Evolutionary conservation across 2,329 filamentous ascomycete genomes (phyloP), one percentile per base, ranked within the genome.

Genomic region (Trichoderma sp.): DNA sequence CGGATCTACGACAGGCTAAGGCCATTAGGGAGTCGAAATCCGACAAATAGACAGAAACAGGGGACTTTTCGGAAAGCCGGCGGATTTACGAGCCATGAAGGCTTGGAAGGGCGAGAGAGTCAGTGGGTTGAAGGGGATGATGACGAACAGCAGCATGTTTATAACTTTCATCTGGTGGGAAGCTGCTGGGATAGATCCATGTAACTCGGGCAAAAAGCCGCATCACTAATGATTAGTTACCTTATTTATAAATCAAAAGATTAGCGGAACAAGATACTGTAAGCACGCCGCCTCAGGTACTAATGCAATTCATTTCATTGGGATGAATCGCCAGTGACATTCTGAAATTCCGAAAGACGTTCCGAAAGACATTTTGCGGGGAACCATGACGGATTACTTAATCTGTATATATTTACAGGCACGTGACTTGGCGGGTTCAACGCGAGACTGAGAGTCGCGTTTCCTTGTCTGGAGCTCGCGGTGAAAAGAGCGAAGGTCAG

Each of bases 401-500:
- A 53, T 47, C 26, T 26, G 26, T 26, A 26, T 26, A 4, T 26
- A 26, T 26, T 26, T 26, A 26, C 26, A 26, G 26, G 26, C 26
- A 26, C 26, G 55, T 68, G 66, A 68, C 28, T 26, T 68, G 66
- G 66, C 66, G 66, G 15, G 26, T 47, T 68, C 11, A 20, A 39
- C 66, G 36, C 28, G 55, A 32, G n/a, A 23, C 26, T 2, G 3
- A n/a, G 26, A n/a, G 34, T 50, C 55, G 66, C 66, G 66, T 61
- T 43, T 43, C 39, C 26, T 34, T 5, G 23, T 28, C 8, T 26
- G 2, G 13, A 6, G 12, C 55, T 68, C 36, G 55, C 39, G 55
- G 30, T 59, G 17, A 50, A 8, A 13, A 63, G 17, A 43, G 3
- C 3, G 36, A 26, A 26, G 26, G 26, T 43, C 36, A 20, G 26